Base-by-base conservation (phyloP, 768 basidiomycete genomes). In the Tricholoma terreum region DNA sequence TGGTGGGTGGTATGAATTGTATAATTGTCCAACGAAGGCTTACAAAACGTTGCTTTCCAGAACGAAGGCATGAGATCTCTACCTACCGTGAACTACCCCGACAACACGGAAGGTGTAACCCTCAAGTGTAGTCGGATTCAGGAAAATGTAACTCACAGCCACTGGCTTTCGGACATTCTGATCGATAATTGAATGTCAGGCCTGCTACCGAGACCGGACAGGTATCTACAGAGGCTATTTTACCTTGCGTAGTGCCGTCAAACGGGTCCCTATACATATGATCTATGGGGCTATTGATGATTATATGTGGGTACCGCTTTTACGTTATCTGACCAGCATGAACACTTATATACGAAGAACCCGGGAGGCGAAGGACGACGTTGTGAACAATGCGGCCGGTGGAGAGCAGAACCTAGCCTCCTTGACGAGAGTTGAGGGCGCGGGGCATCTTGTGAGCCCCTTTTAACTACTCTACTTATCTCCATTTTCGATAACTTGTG, bases 261-360 rank as follows among this genome's bases (percentile, higher is more conserved):
- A 66, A 48, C 68, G 65, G 3, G 46, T 75, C 4, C 78, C 77
- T 0, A 71, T 76, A 1, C 81, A 83, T 58, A 56, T 81, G 27
- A 74, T 81, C 35, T 81, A 77, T 57, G 81, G 80, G 17, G 74
- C 66, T 0, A 71, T 75, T 6, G 70, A 79, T 54, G 80, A 82
- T 57, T 74, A 75, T 57, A 43, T 78, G 77, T 79, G 59, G 38
- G 74, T 63, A 30, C 31, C 15, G 6, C 30, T 31, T 21, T 6
- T 4, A 38, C 30, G 22, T 34, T 38, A 31, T n/a, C 22, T 11
- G 15, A 30, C 1, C 22, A n/a, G 11, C 4, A 7, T 17, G 21
- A 35, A 22, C 53, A 30, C 2, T 35, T 15, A 58, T 27, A 40
- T n/a, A 12, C 19, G 38, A 7, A 78, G 78, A 4, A 64, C 75